Evolutionary conservation across 495 filamentous ascomycete genomes (phyloP), one percentile per base, ranked within the genome.

Genomic region (Aspergillus steynii): DNA sequence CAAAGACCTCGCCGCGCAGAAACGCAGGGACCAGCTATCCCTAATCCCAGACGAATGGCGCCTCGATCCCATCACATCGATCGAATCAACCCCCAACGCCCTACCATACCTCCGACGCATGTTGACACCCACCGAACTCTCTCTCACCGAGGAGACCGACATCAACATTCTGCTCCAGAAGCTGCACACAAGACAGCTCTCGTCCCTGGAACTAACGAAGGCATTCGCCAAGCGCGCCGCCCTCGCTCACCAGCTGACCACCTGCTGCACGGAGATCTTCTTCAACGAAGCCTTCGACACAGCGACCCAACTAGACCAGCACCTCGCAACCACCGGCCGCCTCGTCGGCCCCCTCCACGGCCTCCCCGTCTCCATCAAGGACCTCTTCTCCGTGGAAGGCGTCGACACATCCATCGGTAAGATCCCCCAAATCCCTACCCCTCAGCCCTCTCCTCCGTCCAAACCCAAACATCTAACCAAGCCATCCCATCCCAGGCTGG

Each of bases 341-440:
- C 72, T 79, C 5, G 62, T 83, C 15, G 88, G 88, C 0, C 87
- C 86, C 3, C 72, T 91, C 0, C 88, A 91, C 60, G 88, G 88
- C 20, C 60, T 91, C 7, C 88, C 88, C 0, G 84, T 90, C 28
- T 86, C 82, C 27, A 78, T 90, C 9, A 91, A 91, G 70, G 88
- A 90, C 67, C 78, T 85, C 57, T 78, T 89, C 56, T 77, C 77
- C 29, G 80, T 91, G 29, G 77, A 85, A 63, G 86, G 80, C 3
- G 71, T 84, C n/a, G 74, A 79, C 63, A 77, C 77, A n/a, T 74
- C 73, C 3, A 71, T 79, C 60, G 77, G 76, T 79, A 68, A 31
- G 66, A 61, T 37, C 20, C 28, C 31, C n/a, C n/a, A n/a, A n/a
- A n/a, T 29, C 50, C 9, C 53, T 48, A 29, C 34, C 8, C 7